Conservation (phyloP, 805 yeast genomes). For the Candida dajiaensis region DNA sequence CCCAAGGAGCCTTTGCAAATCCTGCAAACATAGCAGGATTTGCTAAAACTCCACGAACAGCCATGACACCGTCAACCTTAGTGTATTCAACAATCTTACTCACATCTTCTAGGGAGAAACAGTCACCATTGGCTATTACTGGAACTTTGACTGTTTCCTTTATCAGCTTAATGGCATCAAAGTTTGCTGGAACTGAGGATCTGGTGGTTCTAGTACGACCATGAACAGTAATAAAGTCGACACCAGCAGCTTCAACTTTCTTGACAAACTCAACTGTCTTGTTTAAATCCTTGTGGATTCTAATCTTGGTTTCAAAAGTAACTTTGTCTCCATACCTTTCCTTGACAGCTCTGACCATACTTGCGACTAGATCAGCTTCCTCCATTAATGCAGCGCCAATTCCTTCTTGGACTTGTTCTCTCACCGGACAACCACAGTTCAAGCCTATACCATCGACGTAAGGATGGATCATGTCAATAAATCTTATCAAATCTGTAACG, state of each 20-base stretch:
- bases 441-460: constrained; percentile 91
- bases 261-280: constrained; percentile 72
- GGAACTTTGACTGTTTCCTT: constrained; percentile 53
- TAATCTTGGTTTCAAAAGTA: constrained; percentile 86
- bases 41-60: constrained; percentile 79
- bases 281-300: constrained; percentile 72
- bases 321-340: constrained; percentile 61
- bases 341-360: constrained; percentile 82
- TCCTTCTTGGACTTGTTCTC: constrained; percentile 91
- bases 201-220: constrained; percentile 86
- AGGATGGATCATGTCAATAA: constrained; percentile 85
- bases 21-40: constrained; percentile 91
- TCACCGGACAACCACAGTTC: constrained; percentile 97
- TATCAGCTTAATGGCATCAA: constrained; percentile 71
- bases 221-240: constrained; percentile 90
- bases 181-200: constrained; percentile 75
- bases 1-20: constrained; percentile 75
- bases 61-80: constrained; percentile 90
- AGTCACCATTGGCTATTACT: constrained; percentile 97
- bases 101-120: constrained; percentile 65
- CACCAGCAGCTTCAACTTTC: constrained; percentile 79
- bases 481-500: constrained; percentile 71
- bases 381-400: constrained; percentile 95
- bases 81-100: constrained; percentile 54
- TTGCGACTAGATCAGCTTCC: constrained; percentile 70